A percentile compares a stretch with the other conserved stretches of the same genome.
Conservation (phyloP, 176 grass and related monocot species). For the sorghum (Sorghum bicolor) region Sorghum_bicolor_NCBIv3 NC_012872.2:68781001-68781500, state of each 20-base stretch:
- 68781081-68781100: slow-evolving; percentile 88
- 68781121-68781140: slow-evolving; percentile 99
- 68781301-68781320: neutral
- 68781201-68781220: slow-evolving; percentile 11
- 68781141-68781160: slow-evolving; percentile 95
- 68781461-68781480: neutral
- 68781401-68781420: slow-evolving; percentile 90
- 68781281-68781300: slow-evolving; percentile 25
- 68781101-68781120: slow-evolving; percentile 78
- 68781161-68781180: slow-evolving; percentile 63
- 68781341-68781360: slow-evolving; percentile 18
- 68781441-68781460: slow-evolving; percentile 92
- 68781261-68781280: slow-evolving; percentile 27
- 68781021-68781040: slow-evolving; percentile 37
- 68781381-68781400: slow-evolving; percentile 48
- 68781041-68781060: slow-evolving; percentile 25
- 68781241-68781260: neutral
- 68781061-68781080: slow-evolving; percentile 64
- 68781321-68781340: neutral
- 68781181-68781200: slow-evolving; percentile 59
- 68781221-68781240: neutral
- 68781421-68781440: slow-evolving; percentile 97
- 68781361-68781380: neutral
- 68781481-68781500: slow-evolving; percentile 21
- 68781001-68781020: slow-evolving; percentile 9